phyloP scores from a whole-genome alignment of 2,329 filamentous ascomycete genomes.

The Graphilbum ipis-grandicollis region DNA sequence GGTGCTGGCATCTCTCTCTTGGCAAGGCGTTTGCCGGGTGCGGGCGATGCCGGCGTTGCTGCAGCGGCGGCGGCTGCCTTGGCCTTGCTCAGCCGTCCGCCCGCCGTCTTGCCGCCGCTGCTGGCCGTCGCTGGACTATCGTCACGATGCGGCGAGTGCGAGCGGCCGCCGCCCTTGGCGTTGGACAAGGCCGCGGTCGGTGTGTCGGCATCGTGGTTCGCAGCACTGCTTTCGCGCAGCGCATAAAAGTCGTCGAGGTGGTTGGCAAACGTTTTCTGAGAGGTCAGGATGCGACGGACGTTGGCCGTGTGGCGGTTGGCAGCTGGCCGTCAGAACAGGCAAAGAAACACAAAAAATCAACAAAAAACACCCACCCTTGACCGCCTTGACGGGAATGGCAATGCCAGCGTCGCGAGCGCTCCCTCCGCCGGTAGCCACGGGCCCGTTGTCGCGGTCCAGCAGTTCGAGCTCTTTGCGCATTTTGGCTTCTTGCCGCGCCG shows the following conservation, averaged over 20 bases:
- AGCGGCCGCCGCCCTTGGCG: not conserved
- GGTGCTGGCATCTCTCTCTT: conserved; percentile 2
- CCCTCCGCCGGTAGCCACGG: not conserved
- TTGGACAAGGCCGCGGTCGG: not conserved
- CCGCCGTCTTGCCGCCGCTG: conserved; percentile 4
- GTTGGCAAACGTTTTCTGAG: conserved; percentile 70
- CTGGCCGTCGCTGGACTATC: not conserved
- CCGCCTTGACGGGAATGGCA: conserved; percentile 40
- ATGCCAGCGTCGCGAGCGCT: conserved; percentile 46
- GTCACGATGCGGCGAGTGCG: too few species aligned
- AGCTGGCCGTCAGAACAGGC: conserved; percentile 15
- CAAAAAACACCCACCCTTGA: conserved; percentile 8
- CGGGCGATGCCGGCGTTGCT: too few species aligned
- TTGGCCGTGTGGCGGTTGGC: conserved; percentile 46
- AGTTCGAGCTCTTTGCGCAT: conserved; percentile 67
- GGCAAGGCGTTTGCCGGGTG: not conserved
- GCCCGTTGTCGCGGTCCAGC: conserved; percentile 62
- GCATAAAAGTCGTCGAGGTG: conserved; percentile 65
- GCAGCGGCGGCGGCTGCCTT: not conserved
- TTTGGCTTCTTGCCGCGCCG: conserved; percentile 68
- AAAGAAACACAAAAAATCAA: too few species aligned
- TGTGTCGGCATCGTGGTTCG: too few species aligned
- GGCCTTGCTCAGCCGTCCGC: conserved; percentile 2
- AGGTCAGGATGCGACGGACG: conserved; percentile 61
- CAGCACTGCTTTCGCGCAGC: conserved; percentile 21